Evolutionary conservation across 257 asterid species (phyloP).

Genomic region (Nicotiana paniculata): DNA sequence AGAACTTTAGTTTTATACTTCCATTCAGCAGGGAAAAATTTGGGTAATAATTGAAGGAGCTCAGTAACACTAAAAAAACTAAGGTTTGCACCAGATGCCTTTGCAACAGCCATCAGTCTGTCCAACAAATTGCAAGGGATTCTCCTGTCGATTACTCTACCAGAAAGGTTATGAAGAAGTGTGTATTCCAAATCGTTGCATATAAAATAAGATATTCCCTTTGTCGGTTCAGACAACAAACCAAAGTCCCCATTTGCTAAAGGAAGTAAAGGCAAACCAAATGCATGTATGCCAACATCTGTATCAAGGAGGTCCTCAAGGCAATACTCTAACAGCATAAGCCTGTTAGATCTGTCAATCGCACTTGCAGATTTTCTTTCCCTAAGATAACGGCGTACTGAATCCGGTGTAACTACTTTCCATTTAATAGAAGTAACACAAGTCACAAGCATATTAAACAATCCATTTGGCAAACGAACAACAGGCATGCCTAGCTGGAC

Average conservation of each 20-base stretch:
- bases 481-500: slow-evolving; percentile 85
- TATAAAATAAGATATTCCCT: slow-evolving; percentile 59
- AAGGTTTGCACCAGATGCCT: slow-evolving; percentile 72
- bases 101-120: slow-evolving; percentile 71
- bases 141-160: slow-evolving; percentile 61
- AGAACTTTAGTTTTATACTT: slow-evolving; percentile 48
- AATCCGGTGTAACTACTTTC: slow-evolving; percentile 77
- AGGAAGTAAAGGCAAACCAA: slow-evolving; percentile 69
- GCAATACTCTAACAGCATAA: slow-evolving; percentile 83
- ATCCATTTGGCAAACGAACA: slow-evolving; percentile 63
- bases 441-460: slow-evolving; percentile 61
- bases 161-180: slow-evolving; percentile 61
- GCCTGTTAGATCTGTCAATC: slow-evolving; percentile 47
- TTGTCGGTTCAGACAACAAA: slow-evolving; percentile 42
- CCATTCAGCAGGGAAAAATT: slow-evolving; percentile 79
- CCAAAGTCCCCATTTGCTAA: slow-evolving; percentile 90
- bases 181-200: slow-evolving; percentile 71
- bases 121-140: slow-evolving; percentile 49
- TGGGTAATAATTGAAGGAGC: slow-evolving; percentile 52
- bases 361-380: slow-evolving; percentile 27
- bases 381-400: slow-evolving; percentile 74
- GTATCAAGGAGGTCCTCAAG: slow-evolving; percentile 85
- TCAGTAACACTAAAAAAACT: slow-evolving; percentile 44
- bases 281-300: slow-evolving; percentile 61
- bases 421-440: slow-evolving; percentile 38